Evolutionary conservation across 2,329 filamentous ascomycete genomes (phyloP).

Genomic region (Penicillium expansum): DNA sequence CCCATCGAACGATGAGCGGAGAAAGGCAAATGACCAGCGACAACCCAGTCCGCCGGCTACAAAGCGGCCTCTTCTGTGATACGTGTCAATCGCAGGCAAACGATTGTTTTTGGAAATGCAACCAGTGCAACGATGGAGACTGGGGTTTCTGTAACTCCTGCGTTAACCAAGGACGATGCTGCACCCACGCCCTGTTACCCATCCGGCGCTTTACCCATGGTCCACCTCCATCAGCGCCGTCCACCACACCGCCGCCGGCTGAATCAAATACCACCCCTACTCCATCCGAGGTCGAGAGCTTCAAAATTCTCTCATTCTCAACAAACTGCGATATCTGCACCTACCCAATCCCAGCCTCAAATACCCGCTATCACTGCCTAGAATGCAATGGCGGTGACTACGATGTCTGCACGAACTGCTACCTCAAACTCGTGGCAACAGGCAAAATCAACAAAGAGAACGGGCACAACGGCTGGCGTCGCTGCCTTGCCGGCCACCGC

Average conservation of each 20-base stretch:
- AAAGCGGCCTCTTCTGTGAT: conserved; percentile 82
- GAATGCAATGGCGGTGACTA: conserved; percentile 78
- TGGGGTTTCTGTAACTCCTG: conserved; percentile 93
- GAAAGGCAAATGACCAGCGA: conserved; percentile 58
- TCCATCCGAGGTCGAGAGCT: conserved; percentile 49
- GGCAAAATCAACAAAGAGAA: conserved; percentile 71
- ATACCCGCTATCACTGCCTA: conserved; percentile 76
- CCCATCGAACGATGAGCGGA: conserved; percentile 36
- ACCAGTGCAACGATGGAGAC: conserved; percentile 82
- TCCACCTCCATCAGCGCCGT: conserved; percentile 9
- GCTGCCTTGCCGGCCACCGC: conserved; percentile 75
- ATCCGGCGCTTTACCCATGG: conserved; percentile 58
- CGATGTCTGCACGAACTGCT: conserved; percentile 79
- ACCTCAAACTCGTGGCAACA: conserved; percentile 62
- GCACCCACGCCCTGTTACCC: conserved; percentile 77
- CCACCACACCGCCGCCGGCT: conserved; percentile 5
- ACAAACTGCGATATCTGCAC: conserved; percentile 78
- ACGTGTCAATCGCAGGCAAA: conserved; percentile 72
- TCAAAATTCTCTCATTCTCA: conserved; percentile 67
- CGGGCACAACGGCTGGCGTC: conserved; percentile 75
- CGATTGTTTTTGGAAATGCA: conserved; percentile 86
- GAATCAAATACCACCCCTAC: conserved; percentile 24
- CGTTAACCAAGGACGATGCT: conserved; percentile 76
- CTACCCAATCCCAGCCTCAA: conserved; percentile 65
- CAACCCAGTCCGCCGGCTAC: conserved; percentile 64